phyloP scores from a whole-genome alignment of 768 basidiomycete species.

The Termitomyces sp. region DNA sequence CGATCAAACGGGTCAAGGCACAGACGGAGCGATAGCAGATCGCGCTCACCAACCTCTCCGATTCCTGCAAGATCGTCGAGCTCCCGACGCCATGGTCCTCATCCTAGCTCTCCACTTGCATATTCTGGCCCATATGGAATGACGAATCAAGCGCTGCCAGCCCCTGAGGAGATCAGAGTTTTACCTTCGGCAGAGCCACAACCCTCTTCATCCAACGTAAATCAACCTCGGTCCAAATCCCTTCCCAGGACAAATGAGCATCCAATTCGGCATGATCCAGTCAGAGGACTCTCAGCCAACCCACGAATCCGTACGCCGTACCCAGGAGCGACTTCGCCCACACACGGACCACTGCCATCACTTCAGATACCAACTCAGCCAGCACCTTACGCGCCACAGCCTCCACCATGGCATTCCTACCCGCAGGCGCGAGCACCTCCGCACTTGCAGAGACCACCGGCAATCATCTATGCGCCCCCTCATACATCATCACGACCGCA shows the following conservation, averaged over 20 bases:
- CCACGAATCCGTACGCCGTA: slow-evolving; percentile 14
- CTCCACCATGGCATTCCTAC: slow-evolving; percentile 30
- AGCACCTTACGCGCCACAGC: slow-evolving; percentile 15
- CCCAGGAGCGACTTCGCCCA: slow-evolving; percentile 3
- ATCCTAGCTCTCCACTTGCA: slow-evolving; percentile 24
- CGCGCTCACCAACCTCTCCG: slow-evolving; percentile 22
- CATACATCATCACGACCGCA: slow-evolving; percentile 35
- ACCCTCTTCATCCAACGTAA: slow-evolving; percentile 22
- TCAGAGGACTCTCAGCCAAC: slow-evolving; percentile 17
- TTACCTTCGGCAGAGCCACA: slow-evolving; percentile 43
- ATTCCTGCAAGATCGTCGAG: slow-evolving; percentile 14
- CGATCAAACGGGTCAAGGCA: slow-evolving; percentile 16
- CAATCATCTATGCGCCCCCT: slow-evolving; percentile 55
- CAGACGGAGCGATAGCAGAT: slow-evolving; percentile 18
- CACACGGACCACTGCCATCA: slow-evolving; percentile 5
- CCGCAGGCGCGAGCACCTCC: slow-evolving; percentile 18
- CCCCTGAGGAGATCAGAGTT: slow-evolving; percentile 60
- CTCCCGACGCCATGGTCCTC: slow-evolving; percentile 30
- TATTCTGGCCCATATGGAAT: slow-evolving; percentile 20
- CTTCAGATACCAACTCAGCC: slow-evolving; percentile 1
- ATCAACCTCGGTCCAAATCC: slow-evolving; percentile 38
- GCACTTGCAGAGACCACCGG: slow-evolving; percentile 37
- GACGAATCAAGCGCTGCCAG: slow-evolving; percentile 19
- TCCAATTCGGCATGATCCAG: slow-evolving; percentile 14
- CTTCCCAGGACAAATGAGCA: slow-evolving; percentile 34